Percentiles rank a stretch among this genome's conserved stretches.
phyloP scores from a whole-genome alignment of 73 alveolate species.

The Stentor coeruleus region DNA sequence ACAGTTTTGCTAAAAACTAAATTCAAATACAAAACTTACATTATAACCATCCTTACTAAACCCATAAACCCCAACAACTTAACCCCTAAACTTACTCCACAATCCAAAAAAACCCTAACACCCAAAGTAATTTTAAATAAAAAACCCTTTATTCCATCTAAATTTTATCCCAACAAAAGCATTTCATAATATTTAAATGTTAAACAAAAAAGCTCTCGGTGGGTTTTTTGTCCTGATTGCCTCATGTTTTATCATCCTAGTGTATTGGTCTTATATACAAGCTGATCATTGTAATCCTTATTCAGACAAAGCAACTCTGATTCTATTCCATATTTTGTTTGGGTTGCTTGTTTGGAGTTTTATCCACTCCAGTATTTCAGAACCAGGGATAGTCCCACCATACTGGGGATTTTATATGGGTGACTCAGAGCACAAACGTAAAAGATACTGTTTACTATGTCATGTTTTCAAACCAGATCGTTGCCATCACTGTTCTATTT shows the following conservation, averaged over 20 bases:
- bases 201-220: background rate
- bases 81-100: too few relatives aligned
- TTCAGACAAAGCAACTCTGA: constrained; percentile 22
- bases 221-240: background rate
- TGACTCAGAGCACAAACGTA: constrained; percentile 78
- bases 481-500: constrained; percentile 61
- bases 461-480: constrained; percentile 55
- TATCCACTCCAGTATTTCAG: background rate
- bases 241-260: background rate
- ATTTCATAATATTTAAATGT: too few relatives aligned
- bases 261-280: background rate
- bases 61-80: too few relatives aligned
- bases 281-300: background rate
- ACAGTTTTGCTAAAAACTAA: too few relatives aligned
- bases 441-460: constrained; percentile 62
- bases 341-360: background rate
- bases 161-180: too few relatives aligned
- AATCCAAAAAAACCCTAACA: too few relatives aligned
- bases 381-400: background rate
- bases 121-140: too few relatives aligned
- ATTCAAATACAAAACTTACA: too few relatives aligned
- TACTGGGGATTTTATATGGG: constrained; percentile 73
- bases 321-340: background rate
- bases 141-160: too few relatives aligned
- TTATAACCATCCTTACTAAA: too few relatives aligned